Evolutionary conservation across 805 yeast genomes (phyloP).

Genomic region (Brettanomyces sp.): DNA sequence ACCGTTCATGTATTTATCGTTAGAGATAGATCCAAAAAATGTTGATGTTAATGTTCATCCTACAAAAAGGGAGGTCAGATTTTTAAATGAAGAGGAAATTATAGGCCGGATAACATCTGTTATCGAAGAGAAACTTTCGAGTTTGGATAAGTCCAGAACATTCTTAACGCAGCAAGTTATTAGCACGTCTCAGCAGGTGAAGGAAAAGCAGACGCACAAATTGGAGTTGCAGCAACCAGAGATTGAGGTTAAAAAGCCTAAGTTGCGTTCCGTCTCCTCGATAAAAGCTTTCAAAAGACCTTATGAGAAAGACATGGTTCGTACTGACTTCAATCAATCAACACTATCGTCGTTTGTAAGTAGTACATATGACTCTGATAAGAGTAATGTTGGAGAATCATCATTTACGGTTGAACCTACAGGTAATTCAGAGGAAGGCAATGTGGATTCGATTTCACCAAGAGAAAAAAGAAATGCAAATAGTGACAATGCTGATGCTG

Average conservation of each 20-base stretch:
- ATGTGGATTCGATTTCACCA: neutral
- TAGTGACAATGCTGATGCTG: neutral
- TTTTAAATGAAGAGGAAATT: slow-evolving; percentile 80
- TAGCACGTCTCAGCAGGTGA: slow-evolving; percentile 20
- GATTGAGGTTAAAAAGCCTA: neutral
- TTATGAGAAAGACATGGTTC: slow-evolving; percentile 55
- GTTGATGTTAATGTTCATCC: slow-evolving; percentile 95
- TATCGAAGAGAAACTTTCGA: slow-evolving; percentile 42
- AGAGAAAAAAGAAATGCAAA: neutral
- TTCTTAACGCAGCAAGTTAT: slow-evolving; percentile 57
- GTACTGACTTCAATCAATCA: slow-evolving; percentile 63
- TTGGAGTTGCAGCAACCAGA: slow-evolving; percentile 5
- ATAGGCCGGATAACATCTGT: slow-evolving; percentile 45
- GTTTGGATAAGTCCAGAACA: slow-evolving; percentile 57
- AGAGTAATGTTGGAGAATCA: neutral
- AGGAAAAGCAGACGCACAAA: slow-evolving; percentile 15
- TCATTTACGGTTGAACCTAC: too few relatives aligned
- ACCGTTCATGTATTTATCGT: slow-evolving; percentile 68
- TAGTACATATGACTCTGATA: neutral
- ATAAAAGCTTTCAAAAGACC: slow-evolving; percentile 26
- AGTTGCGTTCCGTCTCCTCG: neutral
- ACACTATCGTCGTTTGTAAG: slow-evolving; percentile 33
- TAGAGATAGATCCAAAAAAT: slow-evolving; percentile 57
- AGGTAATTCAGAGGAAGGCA: neutral
- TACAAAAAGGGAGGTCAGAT: slow-evolving; percentile 85